Conservation (phyloP, 2,329 filamentous ascomycete genomes). For the Pestalotiopsis sp. region DNA sequence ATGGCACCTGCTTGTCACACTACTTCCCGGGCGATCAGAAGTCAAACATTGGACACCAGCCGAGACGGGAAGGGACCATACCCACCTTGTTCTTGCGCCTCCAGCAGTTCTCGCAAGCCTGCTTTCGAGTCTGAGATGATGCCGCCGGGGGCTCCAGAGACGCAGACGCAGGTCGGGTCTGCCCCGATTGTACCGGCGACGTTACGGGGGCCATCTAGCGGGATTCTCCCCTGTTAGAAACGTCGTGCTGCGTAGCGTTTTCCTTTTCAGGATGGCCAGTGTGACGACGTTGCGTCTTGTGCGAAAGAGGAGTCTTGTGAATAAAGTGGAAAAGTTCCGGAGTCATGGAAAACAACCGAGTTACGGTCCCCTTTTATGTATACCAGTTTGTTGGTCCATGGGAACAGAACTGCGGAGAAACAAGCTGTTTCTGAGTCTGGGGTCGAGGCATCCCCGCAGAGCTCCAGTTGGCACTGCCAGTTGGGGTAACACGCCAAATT, state of each 20-base stretch:
- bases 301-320: neutral
- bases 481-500: neutral
- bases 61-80: neutral
- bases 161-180: neutral
- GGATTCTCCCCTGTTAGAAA: neutral
- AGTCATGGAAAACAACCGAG: neutral
- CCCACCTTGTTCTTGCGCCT: slow-evolving; percentile 34
- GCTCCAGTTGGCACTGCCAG: neutral
- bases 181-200: neutral
- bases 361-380: neutral
- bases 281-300: neutral
- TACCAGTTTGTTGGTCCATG: neutral
- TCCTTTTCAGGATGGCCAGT: neutral
- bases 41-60: neutral
- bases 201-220: neutral
- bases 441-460: too few species aligned
- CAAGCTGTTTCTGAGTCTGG: neutral
- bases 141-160: neutral
- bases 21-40: neutral
- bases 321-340: neutral
- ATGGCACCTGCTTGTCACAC: slow-evolving; percentile 13
- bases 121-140: slow-evolving; percentile 8
- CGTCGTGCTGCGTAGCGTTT: neutral
- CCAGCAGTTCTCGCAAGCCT: slow-evolving; percentile 35
- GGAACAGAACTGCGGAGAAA: neutral